Evolutionary conservation across 129 eudicot species (phyloP), one percentile per base, ranked within the genome.

Genomic region (Calendula officinalis): DNA sequence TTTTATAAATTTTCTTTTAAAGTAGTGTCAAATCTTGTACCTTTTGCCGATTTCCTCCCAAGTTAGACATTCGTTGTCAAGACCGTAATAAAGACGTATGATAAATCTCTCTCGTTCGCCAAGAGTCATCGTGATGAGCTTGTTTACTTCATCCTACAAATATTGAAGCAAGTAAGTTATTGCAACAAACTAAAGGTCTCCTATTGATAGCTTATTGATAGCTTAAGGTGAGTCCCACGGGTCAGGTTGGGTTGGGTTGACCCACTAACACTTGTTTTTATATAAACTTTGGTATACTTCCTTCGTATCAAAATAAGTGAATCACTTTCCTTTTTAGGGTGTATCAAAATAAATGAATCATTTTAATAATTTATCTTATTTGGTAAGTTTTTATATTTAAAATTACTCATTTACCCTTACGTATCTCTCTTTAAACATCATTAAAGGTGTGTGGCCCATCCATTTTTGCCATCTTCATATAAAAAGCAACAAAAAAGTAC

Each of bases 31-130:
- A 30, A 11, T 38, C 45, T 64, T 35, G 47, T 48, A 89, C 97
- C 90, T 59, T 80, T 68, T 83, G 52, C 97, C 80, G 34, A 89
- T 89, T 42, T 89, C 91, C 51, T 85, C 91, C 94, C 96, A 87
- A 36, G 85, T 84, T 13, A 91, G 86, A 37, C 70, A 73, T 78
- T 91, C 94, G 8, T 67, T 60, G 62, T 84, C 96, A 71, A 87
- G 69, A 64, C 94, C 97, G 50, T 80, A 78, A 70, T 89, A 89
- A 50, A 91, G 81, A 48, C 94, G 83, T 38, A 87, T 77, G 30
- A 90, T 81, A 8, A 77, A 78, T 64, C 78, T 72, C 81, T 89
- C 97, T 22, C 90, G 77, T 47, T 76, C 84, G 51, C 81, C 71
- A 33, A 89, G 78, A 8, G 88, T 60, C 14, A 70, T 60, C 58